phyloP scores from a whole-genome alignment of 73 alveolate species.

The Diophrys sp. region DNA sequence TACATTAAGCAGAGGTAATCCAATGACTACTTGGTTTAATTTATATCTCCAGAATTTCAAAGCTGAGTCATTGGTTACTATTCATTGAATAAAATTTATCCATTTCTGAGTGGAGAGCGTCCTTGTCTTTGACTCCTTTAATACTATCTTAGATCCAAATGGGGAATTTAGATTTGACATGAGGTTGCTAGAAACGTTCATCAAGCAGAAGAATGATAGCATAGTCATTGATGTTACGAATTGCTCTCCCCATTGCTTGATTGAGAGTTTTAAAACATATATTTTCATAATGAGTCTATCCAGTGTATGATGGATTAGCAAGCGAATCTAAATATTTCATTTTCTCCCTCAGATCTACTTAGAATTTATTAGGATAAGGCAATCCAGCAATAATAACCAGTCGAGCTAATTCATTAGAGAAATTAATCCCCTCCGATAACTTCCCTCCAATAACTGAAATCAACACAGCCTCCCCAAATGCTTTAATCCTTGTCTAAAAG shows the following conservation, averaged over 20 bases:
- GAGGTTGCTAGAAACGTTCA: neutral
- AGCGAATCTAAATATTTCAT: constrained; percentile 25
- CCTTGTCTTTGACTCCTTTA: no score
- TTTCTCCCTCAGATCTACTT: constrained; percentile 81
- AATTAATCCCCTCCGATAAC: constrained; percentile 94
- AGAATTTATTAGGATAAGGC: constrained; percentile 85
- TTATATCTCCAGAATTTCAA: no score
- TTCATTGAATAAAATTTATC: no score
- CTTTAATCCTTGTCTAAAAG: neutral
- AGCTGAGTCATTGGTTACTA: no score
- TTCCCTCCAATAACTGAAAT: constrained; percentile 95
- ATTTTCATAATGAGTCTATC: constrained; percentile 87
- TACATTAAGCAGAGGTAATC: no score
- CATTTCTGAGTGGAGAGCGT: no score
- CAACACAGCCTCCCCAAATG: constrained; percentile 52
- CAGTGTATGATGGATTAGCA: constrained; percentile 19
- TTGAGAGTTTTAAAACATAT: constrained; percentile 81
- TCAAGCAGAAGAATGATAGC: constrained; percentile 59
- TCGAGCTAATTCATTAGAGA: constrained; percentile 88
- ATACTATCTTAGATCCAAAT: no score
- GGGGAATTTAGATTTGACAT: neutral
- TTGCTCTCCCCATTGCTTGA: constrained; percentile 91
- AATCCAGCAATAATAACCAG: constrained; percentile 85
- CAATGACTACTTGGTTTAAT: no score
- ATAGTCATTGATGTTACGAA: constrained; percentile 89